Evolutionary conservation across 495 filamentous ascomycete species (phyloP), one percentile per base, ranked within the genome.

Genomic region (Hyaloscypha finlandica): DNA sequence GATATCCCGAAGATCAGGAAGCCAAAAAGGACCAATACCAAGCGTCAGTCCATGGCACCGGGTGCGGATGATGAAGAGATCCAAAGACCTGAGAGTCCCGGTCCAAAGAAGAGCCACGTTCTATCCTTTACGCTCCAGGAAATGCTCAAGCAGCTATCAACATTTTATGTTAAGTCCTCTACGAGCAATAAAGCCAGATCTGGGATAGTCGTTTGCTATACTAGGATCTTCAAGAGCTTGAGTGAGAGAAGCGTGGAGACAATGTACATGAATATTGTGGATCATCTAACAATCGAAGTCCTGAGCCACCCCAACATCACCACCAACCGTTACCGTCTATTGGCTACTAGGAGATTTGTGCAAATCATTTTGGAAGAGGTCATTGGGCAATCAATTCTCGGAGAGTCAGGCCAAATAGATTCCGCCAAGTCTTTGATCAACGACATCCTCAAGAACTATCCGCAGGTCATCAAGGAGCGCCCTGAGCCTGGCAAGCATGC

Each of bases 381-480:
- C 6, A 83, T 98, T 74, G 93, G 93, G 6, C 84, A 84, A 55
- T 86, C 88, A 69, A 87, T 97, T 61, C 85, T 99, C 4, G 92
- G 93, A 3, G 95, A 98, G 74, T 89, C 91, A 30, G 94, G 92
- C 6, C 93, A 96, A 68, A 81, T 91, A 58, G 88, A 87, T 70
- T 93, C 92, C 35, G 91, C 93, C 6, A 92, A 87, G 68, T 87
- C 85, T 68, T 79, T 99, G 57, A 85, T 97, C 71, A 97, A 97
- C 74, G 88, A 92, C 66, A 83, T 96, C 54, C 84, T 98, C 53
- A 98, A 96, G 76, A 95, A 98, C 72, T 98, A 95, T 60, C 96
- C 95, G 2, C 92, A 97, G 74, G 91, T 90, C 14, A 79, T 98
- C 58, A 96, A 96, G 75, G 95, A 99, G 71, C 87, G 90, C 56